Percentiles rank a stretch among this genome's conserved stretches.
Conservation (phyloP, 1,139 yeast genomes). For the Ogataea hybrid region DNA sequence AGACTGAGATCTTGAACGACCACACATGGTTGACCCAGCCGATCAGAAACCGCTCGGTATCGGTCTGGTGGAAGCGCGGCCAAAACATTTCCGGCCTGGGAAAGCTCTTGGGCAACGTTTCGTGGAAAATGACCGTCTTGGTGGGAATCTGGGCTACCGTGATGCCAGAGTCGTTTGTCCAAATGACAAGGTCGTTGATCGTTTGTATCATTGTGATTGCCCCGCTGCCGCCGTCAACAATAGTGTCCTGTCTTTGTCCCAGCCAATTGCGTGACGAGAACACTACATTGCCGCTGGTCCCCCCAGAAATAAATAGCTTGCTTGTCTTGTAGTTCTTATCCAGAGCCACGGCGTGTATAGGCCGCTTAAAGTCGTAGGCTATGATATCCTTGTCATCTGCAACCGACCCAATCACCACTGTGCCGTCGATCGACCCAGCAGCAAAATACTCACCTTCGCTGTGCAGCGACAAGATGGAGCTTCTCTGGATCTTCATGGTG, state of each 20-base stretch:
- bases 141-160: conserved; percentile 52
- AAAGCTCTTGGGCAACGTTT: conserved; percentile 57
- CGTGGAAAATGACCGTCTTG: conserved; percentile 43
- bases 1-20: conserved; percentile 53
- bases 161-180: conserved; percentile 88
- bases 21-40: conserved; percentile 87
- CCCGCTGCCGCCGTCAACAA: conserved; percentile 61
- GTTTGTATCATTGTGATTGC: conserved; percentile 69
- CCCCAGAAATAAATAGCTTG: conserved; percentile 78
- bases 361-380: conserved; percentile 83
- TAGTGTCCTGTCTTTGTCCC: conserved; percentile 70
- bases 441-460: conserved; percentile 76
- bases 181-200: conserved; percentile 64
- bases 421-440: conserved; percentile 92
- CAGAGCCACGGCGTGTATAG: conserved; percentile 82
- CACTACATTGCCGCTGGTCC: conserved; percentile 82
- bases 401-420: conserved; percentile 77
- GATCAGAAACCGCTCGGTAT: conserved; percentile 63
- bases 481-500: conserved; percentile 80
- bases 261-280: conserved; percentile 83
- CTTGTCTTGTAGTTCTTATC: conserved; percentile 64
- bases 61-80: conserved; percentile 74
- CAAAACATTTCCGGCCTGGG: conserved; percentile 81
- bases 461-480: conserved; percentile 71
- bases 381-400: conserved; percentile 60